A percentile compares a stretch with the other conserved stretches of the same genome.
Evolutionary conservation across 2,329 filamentous ascomycete genomes (phyloP).

Genomic region (Aureobasidium leucospermi): DNA sequence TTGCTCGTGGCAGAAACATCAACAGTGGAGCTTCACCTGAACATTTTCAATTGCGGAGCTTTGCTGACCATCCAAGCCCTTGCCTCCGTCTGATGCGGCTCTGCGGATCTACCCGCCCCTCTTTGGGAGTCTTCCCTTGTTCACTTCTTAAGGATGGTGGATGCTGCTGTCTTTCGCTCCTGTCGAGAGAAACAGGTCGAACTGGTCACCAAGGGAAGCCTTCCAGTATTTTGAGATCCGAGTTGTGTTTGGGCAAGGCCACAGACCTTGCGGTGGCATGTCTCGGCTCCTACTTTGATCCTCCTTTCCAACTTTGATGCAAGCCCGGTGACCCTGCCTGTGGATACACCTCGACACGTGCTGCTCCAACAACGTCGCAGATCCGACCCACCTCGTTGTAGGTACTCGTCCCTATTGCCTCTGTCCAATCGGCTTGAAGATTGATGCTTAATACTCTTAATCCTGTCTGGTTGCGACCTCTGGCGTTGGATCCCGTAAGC

Average conservation of each 20-base stretch:
- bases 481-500: background rate
- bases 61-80: background rate
- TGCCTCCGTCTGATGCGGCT: background rate
- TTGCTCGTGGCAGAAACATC: conserved; percentile 9
- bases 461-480: no score
- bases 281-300: background rate
- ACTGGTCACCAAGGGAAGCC: background rate
- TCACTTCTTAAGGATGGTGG: background rate
- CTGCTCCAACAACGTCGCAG: background rate
- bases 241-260: no score
- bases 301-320: background rate
- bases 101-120: background rate
- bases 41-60: background rate
- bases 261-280: background rate
- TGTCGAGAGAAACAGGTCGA: no score
- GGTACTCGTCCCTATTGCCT: background rate
- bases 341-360: background rate
- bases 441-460: no score
- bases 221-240: background rate
- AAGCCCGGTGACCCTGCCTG: background rate
- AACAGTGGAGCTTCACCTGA: background rate
- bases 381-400: background rate
- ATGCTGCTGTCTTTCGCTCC: no score
- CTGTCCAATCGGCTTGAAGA: background rate
- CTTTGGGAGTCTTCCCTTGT: background rate